Evolutionary conservation across 2,329 filamentous ascomycete species (phyloP).

Genomic region (Tolypocladium ophioglossoides): DNA sequence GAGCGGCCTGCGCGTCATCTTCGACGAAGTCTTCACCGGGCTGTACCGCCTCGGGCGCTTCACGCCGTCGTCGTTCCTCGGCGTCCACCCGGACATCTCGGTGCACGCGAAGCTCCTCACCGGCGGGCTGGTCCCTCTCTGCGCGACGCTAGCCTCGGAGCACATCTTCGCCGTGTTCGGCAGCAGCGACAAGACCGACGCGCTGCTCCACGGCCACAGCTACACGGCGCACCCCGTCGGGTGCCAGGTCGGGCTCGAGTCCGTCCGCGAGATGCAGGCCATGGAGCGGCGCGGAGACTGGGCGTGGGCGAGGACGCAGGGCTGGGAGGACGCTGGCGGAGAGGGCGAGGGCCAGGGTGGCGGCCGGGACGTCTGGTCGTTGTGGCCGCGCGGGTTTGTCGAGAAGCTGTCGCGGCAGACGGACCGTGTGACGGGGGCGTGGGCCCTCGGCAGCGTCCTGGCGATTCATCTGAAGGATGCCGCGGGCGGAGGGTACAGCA

Average conservation of each 20-base stretch:
- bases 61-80: constrained; percentile 59
- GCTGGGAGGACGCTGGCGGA: constrained; percentile 15
- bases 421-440: constrained; percentile 49
- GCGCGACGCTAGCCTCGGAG: constrained; percentile 64
- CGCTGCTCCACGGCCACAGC: constrained; percentile 73
- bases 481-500: constrained; percentile 34
- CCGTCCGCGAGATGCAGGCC: constrained; percentile 45
- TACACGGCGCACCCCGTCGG: constrained; percentile 80
- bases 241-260: constrained; percentile 65
- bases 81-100: constrained; percentile 59
- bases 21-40: constrained; percentile 83
- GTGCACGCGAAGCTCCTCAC: constrained; percentile 80
- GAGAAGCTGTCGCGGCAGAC: constrained; percentile 42
- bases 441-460: constrained; percentile 66
- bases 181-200: constrained; percentile 64
- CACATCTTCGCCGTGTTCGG: constrained; percentile 63
- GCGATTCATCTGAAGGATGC: constrained; percentile 45
- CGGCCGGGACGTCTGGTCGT: constrained; percentile 46
- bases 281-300: constrained; percentile 49
- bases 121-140: constrained; percentile 68
- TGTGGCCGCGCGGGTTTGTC: constrained; percentile 56
- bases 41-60: constrained; percentile 71
- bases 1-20: constrained; percentile 67
- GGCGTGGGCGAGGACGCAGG: constrained; percentile 42
- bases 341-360: too few species aligned